Evolutionary conservation across 2,329 filamentous ascomycete genomes (phyloP), one percentile per base, ranked within the genome.

Genomic region (Fusarium tupiense): DNA sequence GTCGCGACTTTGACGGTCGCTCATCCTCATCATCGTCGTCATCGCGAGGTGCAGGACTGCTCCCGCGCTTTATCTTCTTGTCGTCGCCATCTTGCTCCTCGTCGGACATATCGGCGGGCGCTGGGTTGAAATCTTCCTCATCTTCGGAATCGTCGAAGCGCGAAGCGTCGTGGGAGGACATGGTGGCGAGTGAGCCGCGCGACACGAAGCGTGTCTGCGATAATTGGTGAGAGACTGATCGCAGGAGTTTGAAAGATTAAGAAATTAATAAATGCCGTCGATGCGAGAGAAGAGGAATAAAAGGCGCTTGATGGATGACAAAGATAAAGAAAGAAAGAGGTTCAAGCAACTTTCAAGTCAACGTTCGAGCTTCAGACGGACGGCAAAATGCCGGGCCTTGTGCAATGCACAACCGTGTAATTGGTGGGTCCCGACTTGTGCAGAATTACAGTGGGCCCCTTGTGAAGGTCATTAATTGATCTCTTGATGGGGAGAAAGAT

Each of bases 61-160:
- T 83, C 52, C 76, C 90, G 86, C 76, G 77, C 85, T 86, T 75
- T 62, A 66, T 46, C 58, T 69, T 68, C 53, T 71, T 69, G 1
- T 88, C 85, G n/a, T 84, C 83, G 8, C 84, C 84, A 41, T 82
- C 83, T 29, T 79, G 80, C 60, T 84, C 83, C 10, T 84, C 91
- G 75, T 96, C 94, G 7, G 93, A 96, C 40, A 90, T 80, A 67
- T 94, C 90, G 69, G 90, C 92, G 26, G 92, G 92, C 56, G 88
- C 90, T 58, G 95, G 95, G 82, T 98, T 97, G 88, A 98, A 98
- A 82, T 96, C 93, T 69, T 93, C 92, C 77, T 97, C 95, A 58
- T 96, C 94, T 64, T 94, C 92, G 68, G 89, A 91, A 70, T 91
- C 90, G 78, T 90, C 87, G 79, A 85, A 88, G 71, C 86, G 85